Base-by-base conservation (phyloP, 1,139 yeast species). In the Spathaspora jeffriesii region DNA sequence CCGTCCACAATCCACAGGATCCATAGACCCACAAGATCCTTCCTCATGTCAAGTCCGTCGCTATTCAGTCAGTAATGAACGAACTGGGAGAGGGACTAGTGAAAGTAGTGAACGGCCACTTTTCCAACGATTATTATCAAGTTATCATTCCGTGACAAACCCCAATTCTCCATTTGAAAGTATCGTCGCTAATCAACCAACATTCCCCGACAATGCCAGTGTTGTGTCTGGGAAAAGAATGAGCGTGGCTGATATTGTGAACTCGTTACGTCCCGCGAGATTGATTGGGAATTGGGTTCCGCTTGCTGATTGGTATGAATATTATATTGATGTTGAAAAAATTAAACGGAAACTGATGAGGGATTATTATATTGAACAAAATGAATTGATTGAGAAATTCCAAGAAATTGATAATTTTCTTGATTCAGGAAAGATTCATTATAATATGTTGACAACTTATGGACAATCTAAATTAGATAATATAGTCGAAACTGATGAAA, bases 371-470 rank as follows among this genome's bases (percentile, higher is more conserved):
- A 55, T 62, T 38, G 61, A 67, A 5, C 92, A 86, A 62, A 86
- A 88, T 58, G 78, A 72, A 30, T 62, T 84, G 49, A 81, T 86
- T 50, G 79, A 76, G 27, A 71, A 80, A 46, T 85, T 80, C 54
- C 63, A 66, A 43, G 86, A 81, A 51, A 81, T 88, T 28, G 96
- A 88, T 60, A 69, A 74, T 47, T 70, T 86, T 48, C 70, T 88
- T 44, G 95, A 86, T 60, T 81, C 90, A 3, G 92, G 91, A 1
- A 76, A 65, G 43, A 64, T 87, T 48, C 89, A 85, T 53, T 73
- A 77, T 49, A 76, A 79, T 42, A 82, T 88, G 81, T 73, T 88
- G 45, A 73, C 80, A 47, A 82, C 79, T 45, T 87, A 87, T 57
- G 82, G 81, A 11, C 46, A 47, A 32, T 53, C 49, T 8, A 32